Percentiles rank a stretch among this genome's conserved stretches.
Evolutionary conservation across 2,329 filamentous ascomycete species (phyloP).

Genomic region (Phyllosticta citriasiana): DNA sequence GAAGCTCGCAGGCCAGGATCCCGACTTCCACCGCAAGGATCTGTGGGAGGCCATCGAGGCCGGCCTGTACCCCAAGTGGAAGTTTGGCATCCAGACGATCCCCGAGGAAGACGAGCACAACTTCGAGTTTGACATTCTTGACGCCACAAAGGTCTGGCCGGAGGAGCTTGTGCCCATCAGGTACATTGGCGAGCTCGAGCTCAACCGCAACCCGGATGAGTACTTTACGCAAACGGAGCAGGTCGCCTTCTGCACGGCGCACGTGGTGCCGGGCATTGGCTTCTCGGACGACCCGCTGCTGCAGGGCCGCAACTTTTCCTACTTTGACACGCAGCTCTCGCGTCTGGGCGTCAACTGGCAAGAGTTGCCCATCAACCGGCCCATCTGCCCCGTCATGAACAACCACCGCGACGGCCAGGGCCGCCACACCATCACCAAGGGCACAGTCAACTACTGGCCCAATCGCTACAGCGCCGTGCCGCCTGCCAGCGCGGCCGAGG

Average conservation of each 20-base stretch:
- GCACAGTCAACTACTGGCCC: constrained; percentile 70
- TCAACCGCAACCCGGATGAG: constrained; percentile 72
- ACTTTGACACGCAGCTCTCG: constrained; percentile 59
- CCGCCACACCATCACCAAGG: constrained; percentile 63
- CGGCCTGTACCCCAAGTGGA: constrained; percentile 65
- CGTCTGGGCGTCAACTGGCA: constrained; percentile 67
- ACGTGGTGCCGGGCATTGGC: constrained; percentile 69
- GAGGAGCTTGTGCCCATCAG: constrained; percentile 65
- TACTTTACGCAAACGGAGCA: constrained; percentile 79
- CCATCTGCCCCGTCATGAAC: constrained; percentile 65
- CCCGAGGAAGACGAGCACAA: constrained; percentile 61
- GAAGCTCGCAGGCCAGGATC: constrained; percentile 54
- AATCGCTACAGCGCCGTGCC: constrained; percentile 57
- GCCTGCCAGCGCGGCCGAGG: constrained; percentile 52
- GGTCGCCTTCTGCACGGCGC: constrained; percentile 70
- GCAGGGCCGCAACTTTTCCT: constrained; percentile 62
- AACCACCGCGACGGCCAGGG: constrained; percentile 65
- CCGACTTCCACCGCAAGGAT: constrained; percentile 74
- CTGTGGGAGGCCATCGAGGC: constrained; percentile 63
- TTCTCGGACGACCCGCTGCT: constrained; percentile 66
- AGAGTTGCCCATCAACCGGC: constrained; percentile 67
- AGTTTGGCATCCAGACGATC: constrained; percentile 71
- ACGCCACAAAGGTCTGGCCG: constrained; percentile 79
- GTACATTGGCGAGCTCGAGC: constrained; percentile 68
- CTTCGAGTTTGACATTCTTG: constrained; percentile 78